Evolutionary conservation across 1,139 yeast genomes (phyloP).

Genomic region (Geotrichum reessii): DNA sequence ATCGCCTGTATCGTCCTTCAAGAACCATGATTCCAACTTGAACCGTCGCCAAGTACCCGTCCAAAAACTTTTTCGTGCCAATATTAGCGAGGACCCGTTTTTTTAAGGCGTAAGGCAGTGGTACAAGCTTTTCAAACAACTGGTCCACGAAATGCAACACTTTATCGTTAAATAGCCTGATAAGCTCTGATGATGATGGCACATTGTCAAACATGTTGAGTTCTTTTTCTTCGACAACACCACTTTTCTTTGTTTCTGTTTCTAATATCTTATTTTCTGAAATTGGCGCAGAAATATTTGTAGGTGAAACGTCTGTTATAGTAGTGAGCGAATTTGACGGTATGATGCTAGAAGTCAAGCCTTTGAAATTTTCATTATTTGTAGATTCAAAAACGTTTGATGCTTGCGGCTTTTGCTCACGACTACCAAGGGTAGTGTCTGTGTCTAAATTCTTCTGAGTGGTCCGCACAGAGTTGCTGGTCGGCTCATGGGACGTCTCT

Average conservation of each 20-base stretch:
- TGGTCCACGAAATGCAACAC: slow-evolving; percentile 22
- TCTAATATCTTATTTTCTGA: not conserved
- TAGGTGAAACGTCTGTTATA: not conserved
- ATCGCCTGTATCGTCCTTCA: slow-evolving; percentile 27
- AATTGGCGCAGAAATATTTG: not conserved
- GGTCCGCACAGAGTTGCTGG: no score
- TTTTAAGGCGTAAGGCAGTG: slow-evolving; percentile 25
- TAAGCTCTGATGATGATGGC: slow-evolving; percentile 23
- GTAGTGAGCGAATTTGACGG: not conserved
- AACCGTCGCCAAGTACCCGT: slow-evolving; percentile 24
- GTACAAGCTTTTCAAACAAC: slow-evolving; percentile 24
- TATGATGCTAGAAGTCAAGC: not conserved
- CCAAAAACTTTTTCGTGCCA: slow-evolving; percentile 24
- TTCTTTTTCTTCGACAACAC: not conserved
- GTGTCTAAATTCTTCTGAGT: no score
- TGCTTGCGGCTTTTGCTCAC: not conserved
- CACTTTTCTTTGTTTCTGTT: not conserved
- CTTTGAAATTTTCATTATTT: not conserved
- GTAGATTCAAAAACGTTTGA: not conserved
- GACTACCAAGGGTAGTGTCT: not conserved
- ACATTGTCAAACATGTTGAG: not conserved
- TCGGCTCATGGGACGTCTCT: no score
- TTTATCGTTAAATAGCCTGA: slow-evolving; percentile 19
- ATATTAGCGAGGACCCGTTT: slow-evolving; percentile 27
- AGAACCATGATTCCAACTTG: slow-evolving; percentile 25